A percentile compares a stretch with the other conserved stretches of the same genome.
Evolutionary conservation across 345 rosid species (phyloP).

Genomic region (Litchi chinensis): DNA sequence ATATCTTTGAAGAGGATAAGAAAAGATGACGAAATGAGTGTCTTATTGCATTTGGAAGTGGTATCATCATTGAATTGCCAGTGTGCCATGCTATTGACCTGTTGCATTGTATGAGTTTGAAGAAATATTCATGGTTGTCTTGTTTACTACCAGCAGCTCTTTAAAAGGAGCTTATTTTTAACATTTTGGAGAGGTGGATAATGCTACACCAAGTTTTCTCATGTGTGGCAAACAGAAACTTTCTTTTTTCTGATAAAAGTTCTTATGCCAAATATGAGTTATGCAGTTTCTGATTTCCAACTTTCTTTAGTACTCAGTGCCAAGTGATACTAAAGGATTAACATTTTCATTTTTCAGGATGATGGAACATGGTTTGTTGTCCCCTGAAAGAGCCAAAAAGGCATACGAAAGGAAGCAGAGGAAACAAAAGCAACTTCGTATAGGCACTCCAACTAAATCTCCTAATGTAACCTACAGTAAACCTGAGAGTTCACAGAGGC

Average conservation of each 20-base stretch:
- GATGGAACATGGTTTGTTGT: conserved; percentile 96
- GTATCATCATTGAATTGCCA: neutral
- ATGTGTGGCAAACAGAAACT: neutral
- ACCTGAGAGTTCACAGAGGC: conserved; percentile 68
- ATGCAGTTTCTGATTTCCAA: conserved; percentile 2
- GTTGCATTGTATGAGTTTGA: neutral
- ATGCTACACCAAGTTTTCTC: neutral
- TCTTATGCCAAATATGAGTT: neutral
- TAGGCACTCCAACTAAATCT: conserved; percentile 67
- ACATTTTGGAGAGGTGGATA: neutral
- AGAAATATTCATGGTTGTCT: neutral
- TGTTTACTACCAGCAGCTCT: neutral
- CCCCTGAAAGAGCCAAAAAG: conserved; percentile 70
- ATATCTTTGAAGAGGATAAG: neutral
- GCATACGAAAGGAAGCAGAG: conserved; percentile 87
- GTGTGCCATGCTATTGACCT: neutral
- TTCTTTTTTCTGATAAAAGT: neutral
- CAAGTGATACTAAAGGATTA: neutral
- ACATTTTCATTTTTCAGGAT: conserved; percentile 55
- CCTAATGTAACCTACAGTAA: conserved; percentile 44
- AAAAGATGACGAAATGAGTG: neutral
- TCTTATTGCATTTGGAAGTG: neutral
- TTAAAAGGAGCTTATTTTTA: neutral
- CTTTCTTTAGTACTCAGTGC: neutral
- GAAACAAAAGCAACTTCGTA: conserved; percentile 73